Evolutionary conservation across 192 early-diverging fungal genomes (phyloP), one percentile per base, ranked within the genome.

Genomic region (Umbelopsis isabellina): DNA sequence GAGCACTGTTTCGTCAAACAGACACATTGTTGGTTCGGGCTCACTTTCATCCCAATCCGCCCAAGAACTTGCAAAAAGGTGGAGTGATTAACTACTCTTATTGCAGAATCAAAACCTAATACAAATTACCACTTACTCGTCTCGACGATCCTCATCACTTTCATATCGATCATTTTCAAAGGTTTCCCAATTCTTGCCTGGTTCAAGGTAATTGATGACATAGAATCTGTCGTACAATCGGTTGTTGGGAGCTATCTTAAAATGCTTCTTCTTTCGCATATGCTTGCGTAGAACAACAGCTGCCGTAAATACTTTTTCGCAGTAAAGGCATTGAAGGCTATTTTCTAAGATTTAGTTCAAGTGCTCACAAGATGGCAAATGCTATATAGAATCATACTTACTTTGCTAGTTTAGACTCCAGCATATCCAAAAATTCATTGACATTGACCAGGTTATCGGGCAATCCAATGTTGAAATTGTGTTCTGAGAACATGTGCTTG

Each of bases 231-330:
- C 96, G 49, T 98, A 98, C 46, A 91, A 83, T 50, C 87, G 87
- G 82, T 98, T 98, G 33, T 89, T 89, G 22, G 95, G 87, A 68
- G 90, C 92, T 77, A 98, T 94, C 79, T 94, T 92, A 78, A 97
- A 97, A 79, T 98, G 96, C 83, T 94, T 96, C 90, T 97, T 98
- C 81, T 98, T 98, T 73, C 96, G 91, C 96, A 98, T 98, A 68
- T 98, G 96, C 79, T 95, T 94, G 65, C 96, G 87, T 72, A 98
- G 82, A 21, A 96, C 94, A 0, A 92, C 91, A 12, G 89, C 82
- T 12, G 92, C 90, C 21, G 92, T 94, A 76, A 96, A 98, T 16
- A 86, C 91, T 80, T 94, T 94, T 80, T 98, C 96, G 78, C 96
- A 98, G 80, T 96, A 98, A 55, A 96, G 83, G 69, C 96, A 98